A percentile compares a stretch with the other conserved stretches of the same genome.
phyloP scores from a whole-genome alignment of 768 basidiomycete species.

The Leucogyrophana mollusca region DNA sequence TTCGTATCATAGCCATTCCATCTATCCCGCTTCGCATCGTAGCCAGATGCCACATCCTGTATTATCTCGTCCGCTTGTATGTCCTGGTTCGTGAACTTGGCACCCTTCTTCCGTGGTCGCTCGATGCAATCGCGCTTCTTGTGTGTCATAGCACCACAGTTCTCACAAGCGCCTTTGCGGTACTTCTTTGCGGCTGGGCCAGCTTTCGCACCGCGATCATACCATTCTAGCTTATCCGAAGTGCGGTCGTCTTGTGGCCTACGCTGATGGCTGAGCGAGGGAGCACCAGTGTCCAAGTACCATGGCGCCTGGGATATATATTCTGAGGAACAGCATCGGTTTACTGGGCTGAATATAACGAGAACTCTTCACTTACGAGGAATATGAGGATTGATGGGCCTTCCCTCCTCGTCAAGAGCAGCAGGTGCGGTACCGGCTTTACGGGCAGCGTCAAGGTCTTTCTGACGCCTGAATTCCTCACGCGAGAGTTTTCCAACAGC shows the following conservation, averaged over 20 bases:
- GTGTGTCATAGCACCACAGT: constrained; percentile 97
- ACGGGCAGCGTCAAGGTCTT: constrained; percentile 96
- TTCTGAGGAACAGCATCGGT: constrained; percentile 46
- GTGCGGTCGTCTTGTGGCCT: constrained; percentile 60
- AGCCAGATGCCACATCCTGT: constrained; percentile 74
- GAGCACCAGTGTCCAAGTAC: constrained; percentile 94
- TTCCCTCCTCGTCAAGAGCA: constrained; percentile 92
- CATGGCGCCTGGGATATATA: constrained; percentile 99
- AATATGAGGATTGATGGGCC: constrained; percentile 97
- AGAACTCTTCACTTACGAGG: constrained; percentile 72
- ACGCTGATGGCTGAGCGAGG: constrained; percentile 93
- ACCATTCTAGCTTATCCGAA: constrained; percentile 82
- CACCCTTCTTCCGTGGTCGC: constrained; percentile 93
- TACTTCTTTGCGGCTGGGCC: constrained; percentile 96
- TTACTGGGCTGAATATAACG: constrained; percentile 1
- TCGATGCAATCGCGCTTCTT: constrained; percentile 90
- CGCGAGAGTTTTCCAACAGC: constrained; percentile 83
- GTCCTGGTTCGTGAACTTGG: constrained; percentile 86
- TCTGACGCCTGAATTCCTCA: constrained; percentile 92
- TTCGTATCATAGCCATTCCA: constrained; percentile 98
- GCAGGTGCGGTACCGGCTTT: constrained; percentile 98
- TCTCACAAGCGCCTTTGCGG: constrained; percentile 97
- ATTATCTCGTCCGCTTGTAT: constrained; percentile 91
- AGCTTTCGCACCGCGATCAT: constrained; percentile 79
- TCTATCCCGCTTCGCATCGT: constrained; percentile 93